phyloP scores from a whole-genome alignment of 441 rosid genomes.

The Aleurites moluccanus region DNA sequence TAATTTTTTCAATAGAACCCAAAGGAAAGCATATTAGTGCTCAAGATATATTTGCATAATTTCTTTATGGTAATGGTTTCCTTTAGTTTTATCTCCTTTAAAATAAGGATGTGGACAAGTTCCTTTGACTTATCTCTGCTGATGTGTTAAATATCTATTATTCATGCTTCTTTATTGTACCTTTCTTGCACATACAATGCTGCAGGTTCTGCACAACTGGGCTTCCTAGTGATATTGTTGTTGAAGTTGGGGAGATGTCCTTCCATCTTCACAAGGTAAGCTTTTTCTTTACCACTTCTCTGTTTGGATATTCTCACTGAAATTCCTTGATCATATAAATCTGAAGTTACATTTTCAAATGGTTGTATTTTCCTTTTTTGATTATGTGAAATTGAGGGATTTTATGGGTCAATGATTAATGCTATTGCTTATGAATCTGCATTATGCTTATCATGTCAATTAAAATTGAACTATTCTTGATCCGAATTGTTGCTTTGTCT shows the following conservation, averaged over 20 bases:
- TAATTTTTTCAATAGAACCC: not conserved
- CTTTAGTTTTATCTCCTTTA: not conserved
- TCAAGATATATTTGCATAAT: not conserved
- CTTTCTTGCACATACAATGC: conserved; percentile 16
- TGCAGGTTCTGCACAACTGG: conserved; percentile 94
- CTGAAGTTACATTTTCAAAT: not conserved
- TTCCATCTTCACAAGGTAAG: conserved; percentile 98
- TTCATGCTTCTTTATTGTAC: not conserved
- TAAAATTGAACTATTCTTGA: not conserved
- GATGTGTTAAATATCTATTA: conserved; percentile 10
- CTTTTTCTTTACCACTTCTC: conserved; percentile 12
- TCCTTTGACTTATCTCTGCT: not conserved
- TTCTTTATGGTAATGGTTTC: not conserved
- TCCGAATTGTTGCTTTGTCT: not conserved
- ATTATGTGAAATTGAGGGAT: not conserved
- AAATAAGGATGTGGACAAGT: not conserved
- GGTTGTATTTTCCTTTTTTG: not conserved
- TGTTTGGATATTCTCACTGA: not conserved
- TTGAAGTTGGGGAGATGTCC: conserved; percentile 93
- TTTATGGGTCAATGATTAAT: not conserved
- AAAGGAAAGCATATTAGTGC: not conserved
- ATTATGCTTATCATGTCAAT: not conserved
- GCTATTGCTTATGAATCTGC: not conserved
- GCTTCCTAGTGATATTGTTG: conserved; percentile 87
- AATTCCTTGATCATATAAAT: not conserved